Base-by-base conservation (phyloP, 345 rosid species). In the Raphanus sativus region DNA sequence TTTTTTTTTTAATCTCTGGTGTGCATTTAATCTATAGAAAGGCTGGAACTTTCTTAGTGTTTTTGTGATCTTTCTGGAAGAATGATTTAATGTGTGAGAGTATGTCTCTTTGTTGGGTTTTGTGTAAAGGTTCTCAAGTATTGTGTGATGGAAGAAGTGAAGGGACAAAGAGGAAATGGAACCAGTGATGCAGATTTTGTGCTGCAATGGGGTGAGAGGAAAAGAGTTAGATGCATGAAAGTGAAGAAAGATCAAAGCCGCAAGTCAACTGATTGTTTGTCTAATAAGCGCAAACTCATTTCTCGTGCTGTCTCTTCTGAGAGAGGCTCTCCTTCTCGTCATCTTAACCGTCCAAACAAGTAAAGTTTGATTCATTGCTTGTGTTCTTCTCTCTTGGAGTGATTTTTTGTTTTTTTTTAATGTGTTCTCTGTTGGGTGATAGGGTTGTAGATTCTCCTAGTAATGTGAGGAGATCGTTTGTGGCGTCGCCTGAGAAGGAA, bases 161-260 rank as follows among this genome's bases (percentile, higher is more conserved):
- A 82, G 75, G 85, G 83, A 76, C 88, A 86, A 65, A 86, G 83
- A 83, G 83, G 81, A 15, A 65, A 38, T 75, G 78, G 80, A 80
- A 83, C 73, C 50, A 69, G 82, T 72, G 93, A 88, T 76, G 86
- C 87, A 52, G 96, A 94, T 83, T 94, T 94, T 83, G 84, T 87
- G 79, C 76, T 94, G 75, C 92, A 94, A 81, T 91, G 98, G 98
- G 98, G 98, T 50, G 90, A 84, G 62, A 88, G 88, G 67, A 94
- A 94, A 84, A 87, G 89, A 83, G 92, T 82, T 78, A 84, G 98
- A 83, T 87, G 96, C 80, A 88, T 86, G 80, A 91, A 90, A 81
- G 77, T 89, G 45, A 93, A 89, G 80, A 89, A 86, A 67, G 88
- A 85, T 60, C 87, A 81, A 78, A 83, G 62, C 69, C 83, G 75